Evolutionary conservation across 169 alveolate species (phyloP).

Genomic region (Eimeria praecox): DNA sequence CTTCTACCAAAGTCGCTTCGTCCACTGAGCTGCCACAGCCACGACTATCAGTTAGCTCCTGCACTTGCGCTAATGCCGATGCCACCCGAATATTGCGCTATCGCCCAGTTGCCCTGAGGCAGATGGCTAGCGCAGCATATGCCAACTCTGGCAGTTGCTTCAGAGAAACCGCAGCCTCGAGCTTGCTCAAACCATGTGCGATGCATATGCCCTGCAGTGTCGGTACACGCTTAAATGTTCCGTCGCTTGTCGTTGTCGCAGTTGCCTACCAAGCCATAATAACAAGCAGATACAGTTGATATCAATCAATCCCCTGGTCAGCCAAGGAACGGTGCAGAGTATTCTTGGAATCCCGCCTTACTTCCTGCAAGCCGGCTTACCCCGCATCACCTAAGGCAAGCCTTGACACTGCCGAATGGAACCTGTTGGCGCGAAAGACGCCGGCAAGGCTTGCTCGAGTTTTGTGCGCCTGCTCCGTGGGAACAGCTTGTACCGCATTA

Average conservation of each 20-base stretch:
- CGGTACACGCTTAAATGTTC: background rate
- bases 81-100: background rate
- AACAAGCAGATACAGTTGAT: background rate
- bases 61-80: background rate
- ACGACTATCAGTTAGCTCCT: background rate
- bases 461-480: background rate
- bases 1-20: background rate
- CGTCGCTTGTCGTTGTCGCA: background rate
- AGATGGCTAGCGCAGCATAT: background rate
- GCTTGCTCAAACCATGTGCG: background rate
- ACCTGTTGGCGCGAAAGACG: background rate
- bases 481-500: background rate
- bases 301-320: background rate
- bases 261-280: background rate
- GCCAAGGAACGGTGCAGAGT: background rate
- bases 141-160: background rate
- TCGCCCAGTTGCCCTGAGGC: background rate
- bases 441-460: background rate
- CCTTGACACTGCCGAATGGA: background rate
- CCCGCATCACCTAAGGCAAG: background rate
- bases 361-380: background rate
- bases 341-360: background rate
- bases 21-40: background rate
- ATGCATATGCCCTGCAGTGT: background rate
- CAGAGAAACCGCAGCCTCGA: background rate